A percentile compares a stretch with the other conserved stretches of the same genome.
Evolutionary conservation across 257 asterid species (phyloP).

Genomic region (Nicotiana noctiflora): DNA sequence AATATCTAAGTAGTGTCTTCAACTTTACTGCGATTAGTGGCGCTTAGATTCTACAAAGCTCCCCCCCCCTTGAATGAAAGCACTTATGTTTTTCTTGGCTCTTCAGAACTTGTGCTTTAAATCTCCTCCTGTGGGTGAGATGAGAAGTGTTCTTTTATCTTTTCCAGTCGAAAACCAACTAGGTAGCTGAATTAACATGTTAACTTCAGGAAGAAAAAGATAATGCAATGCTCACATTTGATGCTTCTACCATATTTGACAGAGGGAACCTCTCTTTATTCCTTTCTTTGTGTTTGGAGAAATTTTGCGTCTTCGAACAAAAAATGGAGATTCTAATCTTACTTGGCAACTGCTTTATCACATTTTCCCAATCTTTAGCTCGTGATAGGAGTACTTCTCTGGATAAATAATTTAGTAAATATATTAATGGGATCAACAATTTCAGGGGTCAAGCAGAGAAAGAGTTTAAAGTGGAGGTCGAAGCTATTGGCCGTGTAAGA

Average conservation of each 20-base stretch:
- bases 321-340: neutral
- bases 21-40: neutral
- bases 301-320: neutral
- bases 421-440: neutral
- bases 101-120: neutral
- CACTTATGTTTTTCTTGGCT: neutral
- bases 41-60: neutral
- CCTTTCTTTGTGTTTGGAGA: neutral
- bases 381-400: neutral
- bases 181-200: neutral
- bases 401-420: neutral
- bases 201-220: neutral
- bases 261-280: neutral
- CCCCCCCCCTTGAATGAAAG: neutral
- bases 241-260: neutral
- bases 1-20: neutral
- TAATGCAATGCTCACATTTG: neutral
- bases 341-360: neutral
- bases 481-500: conserved; percentile 86
- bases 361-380: conserved; percentile 13
- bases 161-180: neutral
- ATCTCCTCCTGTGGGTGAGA: neutral
- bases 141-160: neutral
- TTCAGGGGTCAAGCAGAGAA: conserved; percentile 93
- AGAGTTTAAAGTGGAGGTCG: conserved; percentile 95